A percentile compares a stretch with the other conserved stretches of the same genome.
These are phyloP conservation scores for Colletotrichum sidae DNA, from an alignment of 2,329 filamentous ascomycete genomes.

Conservation along the genomic window DNA sequence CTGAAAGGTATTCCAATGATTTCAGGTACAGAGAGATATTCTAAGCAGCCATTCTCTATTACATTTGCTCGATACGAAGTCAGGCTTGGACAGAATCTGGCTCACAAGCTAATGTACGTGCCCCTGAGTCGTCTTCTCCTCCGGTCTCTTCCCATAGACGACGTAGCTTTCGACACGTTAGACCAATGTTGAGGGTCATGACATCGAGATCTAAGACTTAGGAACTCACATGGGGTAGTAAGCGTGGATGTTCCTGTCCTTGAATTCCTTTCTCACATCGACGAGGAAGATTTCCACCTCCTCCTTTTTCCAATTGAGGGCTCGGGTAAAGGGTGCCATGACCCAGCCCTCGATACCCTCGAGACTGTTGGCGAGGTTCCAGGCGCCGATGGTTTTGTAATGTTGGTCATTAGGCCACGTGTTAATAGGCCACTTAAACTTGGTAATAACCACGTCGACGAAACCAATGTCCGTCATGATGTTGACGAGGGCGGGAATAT, in stretches of 20 bases:
- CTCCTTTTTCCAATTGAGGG: slow-evolving; percentile 46
- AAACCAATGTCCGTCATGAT: slow-evolving; percentile 65
- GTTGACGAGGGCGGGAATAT: slow-evolving; percentile 44
- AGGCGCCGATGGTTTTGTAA: slow-evolving; percentile 61
- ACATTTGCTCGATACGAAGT: too few species aligned
- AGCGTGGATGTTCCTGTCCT: slow-evolving; percentile 47
- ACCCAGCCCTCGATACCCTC: slow-evolving; percentile 50
- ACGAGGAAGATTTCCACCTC: slow-evolving; percentile 49
- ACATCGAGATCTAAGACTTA: too few species aligned
- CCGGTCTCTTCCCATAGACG: too few species aligned
- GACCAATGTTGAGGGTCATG: too few species aligned
- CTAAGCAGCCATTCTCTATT: too few species aligned
- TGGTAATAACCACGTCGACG: slow-evolving; percentile 58
- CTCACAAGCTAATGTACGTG: too few species aligned
- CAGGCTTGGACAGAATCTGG: too few species aligned
- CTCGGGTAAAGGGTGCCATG: slow-evolving; percentile 49
- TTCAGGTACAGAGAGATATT: too few species aligned
- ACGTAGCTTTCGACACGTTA: too few species aligned
- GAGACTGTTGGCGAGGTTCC: slow-evolving; percentile 47
- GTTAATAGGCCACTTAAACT: slow-evolving; percentile 62
- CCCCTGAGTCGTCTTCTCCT: too few species aligned
- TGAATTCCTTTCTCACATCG: slow-evolving; percentile 48
- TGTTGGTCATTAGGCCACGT: slow-evolving; percentile 63
- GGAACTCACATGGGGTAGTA: slow-evolving; percentile 52
- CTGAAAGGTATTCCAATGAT: too few species aligned